Conservation (phyloP, 176 grass and related monocot genomes). For the Tillandsia fasciculata region DNA sequence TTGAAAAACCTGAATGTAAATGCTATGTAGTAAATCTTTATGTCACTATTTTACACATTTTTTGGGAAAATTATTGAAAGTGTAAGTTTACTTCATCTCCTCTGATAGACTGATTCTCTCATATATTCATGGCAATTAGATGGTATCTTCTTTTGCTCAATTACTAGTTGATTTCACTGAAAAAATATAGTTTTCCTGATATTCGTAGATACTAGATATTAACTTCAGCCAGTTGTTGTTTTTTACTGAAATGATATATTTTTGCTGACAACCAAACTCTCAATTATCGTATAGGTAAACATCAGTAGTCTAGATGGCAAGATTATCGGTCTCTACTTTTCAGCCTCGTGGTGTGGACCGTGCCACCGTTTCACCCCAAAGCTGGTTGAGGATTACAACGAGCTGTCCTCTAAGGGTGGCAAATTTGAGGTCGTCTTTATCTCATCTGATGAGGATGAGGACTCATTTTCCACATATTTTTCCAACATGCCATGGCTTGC, state of each 20-base stretch:
- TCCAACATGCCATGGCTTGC: slow-evolving; percentile 27
- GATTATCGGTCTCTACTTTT: slow-evolving; percentile 23
- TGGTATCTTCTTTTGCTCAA: background rate
- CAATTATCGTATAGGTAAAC: slow-evolving; percentile 9
- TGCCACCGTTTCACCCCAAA: slow-evolving; percentile 19
- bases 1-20: no score
- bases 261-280: background rate
- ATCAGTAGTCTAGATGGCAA: slow-evolving; percentile 13
- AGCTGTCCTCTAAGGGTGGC: background rate
- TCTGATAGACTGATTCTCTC: background rate
- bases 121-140: background rate
- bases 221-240: background rate
- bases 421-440: slow-evolving; percentile 24
- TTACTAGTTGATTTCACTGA: background rate
- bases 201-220: background rate
- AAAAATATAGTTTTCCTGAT: background rate
- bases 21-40: background rate
- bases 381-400: slow-evolving; percentile 18
- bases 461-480: slow-evolving; percentile 14
- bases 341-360: slow-evolving; percentile 21
- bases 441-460: slow-evolving; percentile 16
- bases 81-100: background rate
- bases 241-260: background rate
- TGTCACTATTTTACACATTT: background rate
- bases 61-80: background rate